Base-by-base conservation (phyloP, 495 filamentous ascomycete species). In the Trypethelium eluteriae region DNA sequence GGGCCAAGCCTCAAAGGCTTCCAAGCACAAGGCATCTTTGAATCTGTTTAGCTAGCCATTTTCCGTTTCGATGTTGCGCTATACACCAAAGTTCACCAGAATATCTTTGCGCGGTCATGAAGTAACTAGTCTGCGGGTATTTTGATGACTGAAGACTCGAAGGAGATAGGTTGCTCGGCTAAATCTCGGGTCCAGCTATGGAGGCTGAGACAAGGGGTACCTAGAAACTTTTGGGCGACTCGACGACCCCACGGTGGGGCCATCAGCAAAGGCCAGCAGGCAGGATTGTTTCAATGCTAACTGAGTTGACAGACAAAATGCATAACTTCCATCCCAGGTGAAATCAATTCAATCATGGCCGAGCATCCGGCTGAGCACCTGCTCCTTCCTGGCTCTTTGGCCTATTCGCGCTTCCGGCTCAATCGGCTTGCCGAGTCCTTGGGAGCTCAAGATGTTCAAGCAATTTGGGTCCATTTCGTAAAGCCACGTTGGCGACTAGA, bases 381-480 rank as follows among this genome's bases (percentile, higher is more conserved):
- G n/a, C 44, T 70, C 39, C 64, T 77, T 16, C 75, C 74, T 1
- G 77, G 77, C 67, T 74, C 76, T 36, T 56, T 70, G 11, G 76
- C 75, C 56, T 76, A 74, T 66, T 78, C 75, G 10, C 74, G 76
- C 68, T 79, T 78, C 64, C 76, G 77, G 63, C 71, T 77, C 16
- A 64, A 70, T 53, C 69, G 72, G 3, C 73, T 79, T 38, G 75
- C 77, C 10, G 56, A 67, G 38, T 71, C 69, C 41, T 77, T 86
- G 41, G 83, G 82, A 38, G 85, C 84, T 4, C 72, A 76, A 62
- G 79, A 83, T 67, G 80, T 89, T 11, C 80, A 82, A 41, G 85
- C 86, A 11, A 78, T 87, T 70, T 89, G 84, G 81, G 73, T 89
- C 41, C 87, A 90, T 73, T 90, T 84, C 44, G 66, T 74, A 0